phyloP scores from a whole-genome alignment of 129 eudicot species.

The Deinandra increscens region DNA sequence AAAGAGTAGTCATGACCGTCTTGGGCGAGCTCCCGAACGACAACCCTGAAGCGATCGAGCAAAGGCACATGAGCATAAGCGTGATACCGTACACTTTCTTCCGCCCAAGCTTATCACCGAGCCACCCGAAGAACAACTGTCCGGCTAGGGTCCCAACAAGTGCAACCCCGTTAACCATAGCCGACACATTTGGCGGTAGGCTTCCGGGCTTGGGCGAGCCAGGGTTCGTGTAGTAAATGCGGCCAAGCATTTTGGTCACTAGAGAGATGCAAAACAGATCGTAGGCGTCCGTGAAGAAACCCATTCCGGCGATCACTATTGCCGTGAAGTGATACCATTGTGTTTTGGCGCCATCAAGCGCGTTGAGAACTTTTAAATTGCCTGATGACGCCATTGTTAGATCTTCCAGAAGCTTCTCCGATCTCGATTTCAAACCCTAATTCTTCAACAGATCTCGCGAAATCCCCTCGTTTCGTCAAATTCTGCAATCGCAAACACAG shows the following conservation, averaged over 20 bases:
- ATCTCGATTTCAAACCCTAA: slow-evolving; percentile 4
- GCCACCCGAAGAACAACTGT: slow-evolving; percentile 60
- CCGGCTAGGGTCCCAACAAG: slow-evolving; percentile 52
- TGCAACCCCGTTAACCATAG: slow-evolving; percentile 61
- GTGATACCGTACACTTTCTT: slow-evolving; percentile 57
- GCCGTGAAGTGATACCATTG: slow-evolving; percentile 70
- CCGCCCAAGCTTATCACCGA: slow-evolving; percentile 56
- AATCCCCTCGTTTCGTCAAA: slow-evolving; percentile 5
- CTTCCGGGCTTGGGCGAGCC: slow-evolving; percentile 56
- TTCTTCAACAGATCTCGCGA: not conserved
- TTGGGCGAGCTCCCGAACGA: slow-evolving; percentile 50
- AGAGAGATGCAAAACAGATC: slow-evolving; percentile 58
- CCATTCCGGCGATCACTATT: slow-evolving; percentile 59
- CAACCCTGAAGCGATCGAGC: slow-evolving; percentile 53
- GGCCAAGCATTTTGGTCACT: slow-evolving; percentile 56
- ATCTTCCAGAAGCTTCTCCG: not conserved
- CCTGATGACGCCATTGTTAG: slow-evolving; percentile 30
- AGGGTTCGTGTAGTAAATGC: slow-evolving; percentile 45
- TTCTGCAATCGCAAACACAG: slow-evolving; percentile 12
- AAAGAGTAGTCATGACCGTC: slow-evolving; percentile 50
- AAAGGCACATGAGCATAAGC: slow-evolving; percentile 52
- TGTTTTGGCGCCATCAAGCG: slow-evolving; percentile 59
- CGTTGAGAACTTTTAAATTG: slow-evolving; percentile 44
- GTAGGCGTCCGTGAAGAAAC: slow-evolving; percentile 58
- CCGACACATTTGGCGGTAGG: slow-evolving; percentile 49